These are phyloP conservation scores for Cystobasidium slooffiae DNA, from an alignment of 1,284 basidiomycete genomes.

Conservation along the genomic window DNA sequence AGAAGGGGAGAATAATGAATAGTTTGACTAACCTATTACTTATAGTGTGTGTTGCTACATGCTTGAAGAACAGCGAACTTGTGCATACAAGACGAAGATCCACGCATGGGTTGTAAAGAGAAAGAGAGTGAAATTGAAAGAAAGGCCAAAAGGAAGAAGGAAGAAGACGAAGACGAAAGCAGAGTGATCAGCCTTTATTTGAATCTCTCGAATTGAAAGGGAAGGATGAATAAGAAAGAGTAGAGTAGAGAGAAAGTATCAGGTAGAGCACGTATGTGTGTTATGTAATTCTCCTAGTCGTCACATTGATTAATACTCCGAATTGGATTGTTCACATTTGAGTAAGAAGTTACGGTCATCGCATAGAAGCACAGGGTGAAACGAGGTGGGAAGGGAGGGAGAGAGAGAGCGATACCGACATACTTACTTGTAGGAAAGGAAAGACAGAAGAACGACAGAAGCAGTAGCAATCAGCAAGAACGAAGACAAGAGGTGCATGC, in stretches of 20 bases:
- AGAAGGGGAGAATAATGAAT: not conserved
- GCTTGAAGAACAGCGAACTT: no score
- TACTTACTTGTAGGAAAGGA: not conserved
- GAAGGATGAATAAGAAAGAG: not conserved
- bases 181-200: conserved; percentile 1
- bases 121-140: no score
- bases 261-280: not conserved
- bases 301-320: not conserved
- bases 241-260: not conserved
- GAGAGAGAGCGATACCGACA: not conserved
- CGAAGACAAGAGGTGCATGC: not conserved
- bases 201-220: no score
- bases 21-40: no score
- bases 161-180: not conserved
- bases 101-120: no score
- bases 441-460: not conserved
- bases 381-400: not conserved
- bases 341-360: not conserved
- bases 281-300: not conserved
- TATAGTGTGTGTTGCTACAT: no score
- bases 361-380: not conserved
- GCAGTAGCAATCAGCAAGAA: not conserved
- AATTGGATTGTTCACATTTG: conserved; percentile 20
- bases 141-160: not conserved
- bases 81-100: no score